Percentiles rank a stretch among this genome's conserved stretches.
phyloP scores from a whole-genome alignment of 2,329 filamentous ascomycete species.

The Exophiala calicioides region DNA sequence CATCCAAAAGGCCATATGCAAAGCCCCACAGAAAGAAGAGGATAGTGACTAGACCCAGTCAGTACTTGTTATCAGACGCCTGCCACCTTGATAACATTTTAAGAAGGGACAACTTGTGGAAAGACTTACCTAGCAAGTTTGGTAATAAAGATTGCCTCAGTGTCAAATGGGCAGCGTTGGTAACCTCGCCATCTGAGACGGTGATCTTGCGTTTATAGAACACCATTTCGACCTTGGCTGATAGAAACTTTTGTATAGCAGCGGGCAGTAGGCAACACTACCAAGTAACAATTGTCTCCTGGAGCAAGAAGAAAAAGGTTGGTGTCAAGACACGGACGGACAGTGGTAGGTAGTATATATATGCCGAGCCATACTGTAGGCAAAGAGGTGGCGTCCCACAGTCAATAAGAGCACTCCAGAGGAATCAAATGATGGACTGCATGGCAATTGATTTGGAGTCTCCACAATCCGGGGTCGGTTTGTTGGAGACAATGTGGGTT shows the following conservation, averaged over 20 bases:
- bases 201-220: constrained; percentile 10
- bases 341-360: too few relatives aligned
- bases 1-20: constrained; percentile 50
- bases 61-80: neutral
- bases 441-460: neutral
- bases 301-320: too few relatives aligned
- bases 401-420: too few relatives aligned
- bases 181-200: constrained; percentile 21
- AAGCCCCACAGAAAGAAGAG: constrained; percentile 57
- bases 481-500: neutral
- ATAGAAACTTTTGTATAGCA: too few relatives aligned
- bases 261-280: too few relatives aligned
- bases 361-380: too few relatives aligned
- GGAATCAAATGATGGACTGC: constrained; percentile 1
- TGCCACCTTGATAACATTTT: too few relatives aligned
- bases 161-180: constrained; percentile 42
- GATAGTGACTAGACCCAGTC: constrained; percentile 42
- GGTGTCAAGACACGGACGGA: too few relatives aligned
- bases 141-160: constrained; percentile 45
- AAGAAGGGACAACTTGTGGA: neutral
- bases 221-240: too few relatives aligned
- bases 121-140: constrained; percentile 29
- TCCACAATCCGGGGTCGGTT: neutral
- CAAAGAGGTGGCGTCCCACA: too few relatives aligned
- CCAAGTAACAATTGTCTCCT: too few relatives aligned